Evolutionary conservation across 1,284 basidiomycete genomes (phyloP), one percentile per base, ranked within the genome.

Genomic region (Bjerkandera adusta): DNA sequence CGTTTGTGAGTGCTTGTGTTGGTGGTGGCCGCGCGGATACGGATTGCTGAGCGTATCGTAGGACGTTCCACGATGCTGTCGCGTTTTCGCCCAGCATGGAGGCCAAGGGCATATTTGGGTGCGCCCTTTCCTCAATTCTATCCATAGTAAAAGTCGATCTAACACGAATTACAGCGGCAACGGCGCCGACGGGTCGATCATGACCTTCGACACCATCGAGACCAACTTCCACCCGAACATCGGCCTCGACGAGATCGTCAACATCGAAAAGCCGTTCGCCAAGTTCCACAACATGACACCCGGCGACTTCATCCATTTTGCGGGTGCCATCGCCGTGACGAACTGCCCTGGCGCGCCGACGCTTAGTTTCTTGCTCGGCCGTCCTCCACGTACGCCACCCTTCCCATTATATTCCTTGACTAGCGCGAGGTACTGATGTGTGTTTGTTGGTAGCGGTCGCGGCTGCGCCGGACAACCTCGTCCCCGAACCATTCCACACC

Each of bases 171-270:
- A 27, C 39, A 52, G 41, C 21, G 51, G 51, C 22, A 45, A 45
- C 16, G 51, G 51, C 15, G 51, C 51, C 22, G 51, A 52, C 32
- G 51, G 51, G 24, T 52, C 51, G 30, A 50, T 52, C 34, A 35
- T 49, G 21, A 22, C 47, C n/a, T 52, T 52, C 45, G 44, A 44
- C 11, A 43, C 30, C 29, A 40, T 52, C 18, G 50, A 52, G 43
- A 38, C 50, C 11, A 29, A 30, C 29, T 51, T 47, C 36, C 15
- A 30, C 11, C 45, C 49, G 8, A 51, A 51, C 52, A 47, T 48
- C 37, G 62, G 64, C 8, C 58, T 65, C 30, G 61, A 59, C 49
- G 61, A 62, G 18, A 60, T 55, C 40, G 52, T 63, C 43, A 56
- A 60, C 35, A 46, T 36, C 10, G 54, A 60, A 39, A 48, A 27